These are phyloP conservation scores for Megacollybia platyphylla DNA, from an alignment of 1,284 basidiomycete genomes.

Conservation along the genomic window DNA sequence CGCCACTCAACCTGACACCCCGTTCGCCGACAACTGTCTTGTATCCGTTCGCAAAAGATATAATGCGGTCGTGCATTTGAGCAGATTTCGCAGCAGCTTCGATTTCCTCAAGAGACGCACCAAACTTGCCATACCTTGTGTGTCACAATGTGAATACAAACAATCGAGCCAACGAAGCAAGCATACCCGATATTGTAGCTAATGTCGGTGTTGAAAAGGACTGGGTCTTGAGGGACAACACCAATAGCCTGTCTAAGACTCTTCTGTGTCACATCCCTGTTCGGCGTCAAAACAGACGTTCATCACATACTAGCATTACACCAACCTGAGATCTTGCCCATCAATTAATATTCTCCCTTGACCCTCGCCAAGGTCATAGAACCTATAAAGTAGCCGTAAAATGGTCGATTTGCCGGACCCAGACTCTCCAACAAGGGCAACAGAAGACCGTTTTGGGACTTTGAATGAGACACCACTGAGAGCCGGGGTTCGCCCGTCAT, in stretches of 20 bases:
- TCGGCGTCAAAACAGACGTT: background rate
- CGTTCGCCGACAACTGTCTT: conserved; percentile 74
- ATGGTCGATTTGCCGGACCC: conserved; percentile 78
- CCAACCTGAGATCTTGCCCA: conserved; percentile 63
- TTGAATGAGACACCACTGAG: conserved; percentile 75
- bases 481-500: conserved; percentile 65
- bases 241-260: conserved; percentile 73
- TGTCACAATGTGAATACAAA: conserved; percentile 1
- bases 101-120: conserved; percentile 55
- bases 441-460: conserved; percentile 68
- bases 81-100: conserved; percentile 63
- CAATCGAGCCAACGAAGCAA: background rate
- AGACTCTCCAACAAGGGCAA: conserved; percentile 75
- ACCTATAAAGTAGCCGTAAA: conserved; percentile 74
- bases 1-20: conserved; percentile 65
- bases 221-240: conserved; percentile 71
- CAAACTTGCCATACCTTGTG: conserved; percentile 57
- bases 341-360: conserved; percentile 70
- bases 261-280: conserved; percentile 66
- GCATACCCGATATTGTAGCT: conserved; percentile 62
- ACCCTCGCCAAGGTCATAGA: conserved; percentile 76
- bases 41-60: conserved; percentile 72
- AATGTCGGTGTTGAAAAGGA: conserved; percentile 78
- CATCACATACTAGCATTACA: background rate
- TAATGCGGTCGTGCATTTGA: conserved; percentile 73